These are phyloP conservation scores for Suillus cothurnatus DNA, from an alignment of 768 basidiomycete species.

Conservation along the genomic window DNA sequence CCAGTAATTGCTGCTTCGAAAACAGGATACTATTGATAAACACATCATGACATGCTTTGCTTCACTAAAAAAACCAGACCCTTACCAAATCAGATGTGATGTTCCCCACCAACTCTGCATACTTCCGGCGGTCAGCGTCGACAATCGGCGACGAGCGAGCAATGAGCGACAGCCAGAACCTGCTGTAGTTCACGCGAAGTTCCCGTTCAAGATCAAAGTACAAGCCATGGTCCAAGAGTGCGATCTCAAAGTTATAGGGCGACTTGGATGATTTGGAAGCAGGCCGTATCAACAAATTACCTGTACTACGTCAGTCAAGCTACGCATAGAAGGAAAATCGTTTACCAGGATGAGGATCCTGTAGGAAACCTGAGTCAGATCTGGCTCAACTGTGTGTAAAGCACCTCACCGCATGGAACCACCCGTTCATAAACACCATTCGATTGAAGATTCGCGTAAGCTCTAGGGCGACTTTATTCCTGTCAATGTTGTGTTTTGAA, in stretches of 20 bases:
- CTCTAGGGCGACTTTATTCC: constrained; percentile 92
- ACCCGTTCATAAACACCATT: constrained; percentile 96
- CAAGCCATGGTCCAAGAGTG: constrained; percentile 89
- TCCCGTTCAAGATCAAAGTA: constrained; percentile 89
- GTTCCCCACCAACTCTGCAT: constrained; percentile 90
- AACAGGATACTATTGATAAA: constrained; percentile 71
- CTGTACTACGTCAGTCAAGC: constrained; percentile 35
- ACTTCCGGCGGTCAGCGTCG: constrained; percentile 73
- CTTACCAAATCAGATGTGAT: constrained; percentile 83
- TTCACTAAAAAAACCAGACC: constrained; percentile 8
- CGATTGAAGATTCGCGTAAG: constrained; percentile 87
- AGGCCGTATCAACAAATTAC: constrained; percentile 90
- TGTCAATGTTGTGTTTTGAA: constrained; percentile 79
- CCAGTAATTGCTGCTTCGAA: constrained; percentile 97
- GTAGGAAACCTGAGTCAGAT: constrained; percentile 10
- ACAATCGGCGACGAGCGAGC: constrained; percentile 66
- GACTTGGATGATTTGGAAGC: constrained; percentile 62
- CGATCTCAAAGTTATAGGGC: constrained; percentile 95
- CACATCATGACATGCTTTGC: constrained; percentile 8
- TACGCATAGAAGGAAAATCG: constrained; percentile 3
- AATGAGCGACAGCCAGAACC: constrained; percentile 91
- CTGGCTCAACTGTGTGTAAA: neutral
- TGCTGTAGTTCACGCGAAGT: constrained; percentile 81
- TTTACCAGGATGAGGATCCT: constrained; percentile 88
- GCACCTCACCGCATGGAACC: constrained; percentile 74